phyloP scores from a whole-genome alignment of 305 asterid genomes.

The Fraxinus dipetala region DNA sequence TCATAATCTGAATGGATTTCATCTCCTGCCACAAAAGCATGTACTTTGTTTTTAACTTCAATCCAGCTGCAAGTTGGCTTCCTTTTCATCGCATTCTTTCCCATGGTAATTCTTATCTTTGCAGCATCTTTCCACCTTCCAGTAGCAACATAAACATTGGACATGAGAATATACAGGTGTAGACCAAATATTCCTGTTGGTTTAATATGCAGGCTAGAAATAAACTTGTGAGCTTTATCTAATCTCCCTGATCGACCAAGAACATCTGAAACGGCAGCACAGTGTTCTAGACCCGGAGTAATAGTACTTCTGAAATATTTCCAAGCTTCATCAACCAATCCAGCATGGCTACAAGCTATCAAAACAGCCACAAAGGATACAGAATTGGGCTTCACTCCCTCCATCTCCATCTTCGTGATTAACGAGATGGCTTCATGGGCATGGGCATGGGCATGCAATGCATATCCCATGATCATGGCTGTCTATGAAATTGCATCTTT shows the following conservation, averaged over 20 bases:
- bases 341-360: conserved; percentile 90
- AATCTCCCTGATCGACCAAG: conserved; percentile 84
- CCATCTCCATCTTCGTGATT: conserved; percentile 57
- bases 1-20: conserved; percentile 54
- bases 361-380: conserved; percentile 71
- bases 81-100: conserved; percentile 60
- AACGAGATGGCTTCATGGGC: conserved; percentile 59
- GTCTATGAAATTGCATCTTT: conserved; percentile 78
- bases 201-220: conserved; percentile 51
- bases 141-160: conserved; percentile 62
- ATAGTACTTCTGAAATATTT: conserved; percentile 49
- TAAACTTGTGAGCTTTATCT: conserved; percentile 64
- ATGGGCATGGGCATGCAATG: conserved; percentile 71
- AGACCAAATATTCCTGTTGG: conserved; percentile 75
- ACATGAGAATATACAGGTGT: conserved; percentile 59
- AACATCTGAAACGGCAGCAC: conserved; percentile 69
- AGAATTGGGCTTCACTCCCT: conserved; percentile 56
- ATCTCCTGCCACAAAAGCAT: conserved; percentile 68
- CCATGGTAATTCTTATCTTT: conserved; percentile 52
- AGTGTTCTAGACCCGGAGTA: conserved; percentile 66
- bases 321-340: conserved; percentile 76
- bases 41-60: conserved; percentile 59
- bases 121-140: conserved; percentile 77
- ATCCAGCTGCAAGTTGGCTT: conserved; percentile 77
- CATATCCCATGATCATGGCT: conserved; percentile 86